Conservation (phyloP, 108 stramenopile genomes). For the Conticribra guillardii region DNA sequence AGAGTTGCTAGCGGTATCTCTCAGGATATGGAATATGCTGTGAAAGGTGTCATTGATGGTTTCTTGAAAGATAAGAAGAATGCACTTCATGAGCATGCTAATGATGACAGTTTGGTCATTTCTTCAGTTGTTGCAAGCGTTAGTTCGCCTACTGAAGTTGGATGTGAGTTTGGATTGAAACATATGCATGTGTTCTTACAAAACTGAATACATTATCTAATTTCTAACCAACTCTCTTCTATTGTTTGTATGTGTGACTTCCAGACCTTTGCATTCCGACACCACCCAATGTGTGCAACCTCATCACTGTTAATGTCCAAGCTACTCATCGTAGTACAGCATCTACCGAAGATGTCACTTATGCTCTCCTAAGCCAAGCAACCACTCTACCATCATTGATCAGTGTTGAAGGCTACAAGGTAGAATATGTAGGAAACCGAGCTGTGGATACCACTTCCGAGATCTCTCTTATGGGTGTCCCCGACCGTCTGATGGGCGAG, state of each 20-base stretch:
- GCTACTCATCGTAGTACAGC: slow-evolving; percentile 22
- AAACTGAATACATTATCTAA: background rate
- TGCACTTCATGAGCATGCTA: slow-evolving; percentile 13
- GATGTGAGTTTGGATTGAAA: slow-evolving; percentile 15
- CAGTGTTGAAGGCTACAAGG: slow-evolving; percentile 22
- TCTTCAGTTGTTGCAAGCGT: slow-evolving; percentile 12
- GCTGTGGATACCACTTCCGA: slow-evolving; percentile 33
- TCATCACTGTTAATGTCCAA: slow-evolving; percentile 32
- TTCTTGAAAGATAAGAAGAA: slow-evolving; percentile 20
- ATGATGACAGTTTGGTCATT: slow-evolving; percentile 23
- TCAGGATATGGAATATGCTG: slow-evolving; percentile 27
- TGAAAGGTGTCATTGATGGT: slow-evolving; percentile 17
- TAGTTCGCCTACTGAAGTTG: slow-evolving; percentile 27
- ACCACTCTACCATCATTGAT: slow-evolving; percentile 24
- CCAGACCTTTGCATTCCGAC: slow-evolving; percentile 36
- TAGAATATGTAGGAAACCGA: slow-evolving; percentile 33
- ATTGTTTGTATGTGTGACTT: background rate
- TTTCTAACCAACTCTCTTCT: slow-evolving; percentile 1
- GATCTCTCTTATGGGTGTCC: slow-evolving; percentile 37
- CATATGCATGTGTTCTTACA: background rate
- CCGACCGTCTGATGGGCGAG: slow-evolving; percentile 37
- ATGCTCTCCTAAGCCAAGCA: slow-evolving; percentile 27
- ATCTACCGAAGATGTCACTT: slow-evolving; percentile 31
- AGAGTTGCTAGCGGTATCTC: slow-evolving; percentile 11
- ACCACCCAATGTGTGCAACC: slow-evolving; percentile 36